Base-by-base conservation (phyloP, 108 stramenopile species). In the Discostella pseudostelligera region DNA sequence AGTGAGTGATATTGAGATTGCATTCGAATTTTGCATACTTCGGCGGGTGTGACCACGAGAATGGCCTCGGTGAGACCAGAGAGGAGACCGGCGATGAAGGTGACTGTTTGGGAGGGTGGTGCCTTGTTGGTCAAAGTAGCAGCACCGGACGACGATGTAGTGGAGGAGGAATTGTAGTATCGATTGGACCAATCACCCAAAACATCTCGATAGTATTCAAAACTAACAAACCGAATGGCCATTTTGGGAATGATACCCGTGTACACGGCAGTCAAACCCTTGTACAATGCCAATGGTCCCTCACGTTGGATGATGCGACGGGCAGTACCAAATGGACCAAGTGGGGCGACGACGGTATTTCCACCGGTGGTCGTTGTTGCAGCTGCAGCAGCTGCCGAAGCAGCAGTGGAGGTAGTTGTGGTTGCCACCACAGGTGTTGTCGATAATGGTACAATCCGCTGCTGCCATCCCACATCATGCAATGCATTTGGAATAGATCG, bases 181-280 rank as follows among this genome's bases (percentile, higher is more conserved):
- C 28, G 45, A 28, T 20, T n/a, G 49, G 68, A 59, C 67, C 67
- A 69, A 26, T 62, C 57, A 6, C 59, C 58, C 48, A 82, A 51
- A 13, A 57, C 70, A 50, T 80, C 79, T 39, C 82, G 56, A 29
- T 79, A 96, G 40, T 87, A 77, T 63, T 97, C 97, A 68, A 97
- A 99, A 39, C 86, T 81, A n/a, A 95, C 76, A 76, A 99, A 99
- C 39, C 98, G 94, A 61, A 97, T 92, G 50, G 97, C 95, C 96
- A 97, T 97, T 78, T 99, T 99, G 48, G 95, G 95, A n/a, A 97
- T 72, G 49, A 97, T 96, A 49, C 97, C 97, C 2, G 84, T 89
- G 60, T 89, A 95, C 26, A 99, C 97, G 3, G 98, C 96, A 10
- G 92, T 93, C 39, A 99, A 75, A 21, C 98, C 98, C 77, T 97